Conservation (phyloP, 2,329 filamentous ascomycete species). For the Dactylellina leptospora region DNA sequence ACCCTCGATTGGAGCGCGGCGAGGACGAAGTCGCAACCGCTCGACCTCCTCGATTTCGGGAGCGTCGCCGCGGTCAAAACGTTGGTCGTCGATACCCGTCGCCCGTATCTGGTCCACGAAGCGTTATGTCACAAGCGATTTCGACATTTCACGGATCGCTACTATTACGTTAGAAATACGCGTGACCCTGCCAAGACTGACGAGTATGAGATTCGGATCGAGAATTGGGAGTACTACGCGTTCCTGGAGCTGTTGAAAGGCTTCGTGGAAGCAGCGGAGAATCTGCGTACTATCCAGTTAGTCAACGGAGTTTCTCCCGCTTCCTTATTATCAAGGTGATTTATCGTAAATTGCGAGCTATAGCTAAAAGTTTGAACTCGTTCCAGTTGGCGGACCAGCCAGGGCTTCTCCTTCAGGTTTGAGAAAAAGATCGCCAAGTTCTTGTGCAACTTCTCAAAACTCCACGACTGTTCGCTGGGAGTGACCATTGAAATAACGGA, state of each 20-base stretch:
- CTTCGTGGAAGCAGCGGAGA: not conserved
- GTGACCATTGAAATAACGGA: not conserved
- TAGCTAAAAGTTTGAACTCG: not conserved
- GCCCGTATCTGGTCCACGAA: not conserved
- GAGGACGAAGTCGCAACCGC: not conserved
- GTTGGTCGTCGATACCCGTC: slow-evolving; percentile 7
- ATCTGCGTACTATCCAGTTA: not conserved
- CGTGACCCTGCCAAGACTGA: not conserved
- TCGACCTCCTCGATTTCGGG: not conserved
- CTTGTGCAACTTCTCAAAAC: slow-evolving; percentile 2
- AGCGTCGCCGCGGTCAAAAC: not conserved
- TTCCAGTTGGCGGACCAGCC: slow-evolving; percentile 7
- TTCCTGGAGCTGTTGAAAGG: slow-evolving; percentile 2
- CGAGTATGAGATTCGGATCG: not conserved
- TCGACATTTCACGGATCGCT: not conserved
- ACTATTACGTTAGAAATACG: not conserved
- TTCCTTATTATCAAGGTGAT: not conserved
- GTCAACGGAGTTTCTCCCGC: not conserved
- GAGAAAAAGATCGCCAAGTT: not conserved
- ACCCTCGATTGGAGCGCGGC: slow-evolving; percentile 2
- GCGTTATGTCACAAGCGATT: not conserved
- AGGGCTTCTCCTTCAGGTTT: not conserved
- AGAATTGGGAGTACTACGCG: not conserved
- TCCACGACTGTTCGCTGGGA: not conserved
- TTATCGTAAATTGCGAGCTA: not conserved